Base-by-base conservation (phyloP, 2,329 filamentous ascomycete genomes). In the Colletotrichum sp. region DNA sequence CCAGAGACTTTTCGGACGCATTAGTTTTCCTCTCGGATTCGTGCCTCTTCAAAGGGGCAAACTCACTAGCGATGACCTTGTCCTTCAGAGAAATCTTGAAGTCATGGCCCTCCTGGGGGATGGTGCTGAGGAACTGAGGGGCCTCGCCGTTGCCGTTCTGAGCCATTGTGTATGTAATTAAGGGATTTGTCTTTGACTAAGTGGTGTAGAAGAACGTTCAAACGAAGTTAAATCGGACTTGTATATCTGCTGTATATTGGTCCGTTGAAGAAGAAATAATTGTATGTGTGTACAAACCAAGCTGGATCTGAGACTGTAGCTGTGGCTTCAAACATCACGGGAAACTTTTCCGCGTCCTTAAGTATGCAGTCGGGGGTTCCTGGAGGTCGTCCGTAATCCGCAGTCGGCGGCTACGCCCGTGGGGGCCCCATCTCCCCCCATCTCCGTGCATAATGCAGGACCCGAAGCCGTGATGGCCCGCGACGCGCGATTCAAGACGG, bases 11-110 rank as follows among this genome's bases (percentile, higher is more conserved):
- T n/a, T 18, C 12, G 9, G 13, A n/a, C 13, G 2, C 36, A 63
- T 77, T 34, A 78, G 69, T 12, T 24, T 26, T 26, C 26, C 26
- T 26, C 26, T 26, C 26, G 26, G 2, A 26, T 26, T 26, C 26
- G 26, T 26, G 26, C 26, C 26, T 26, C 26, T 26, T 2, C 26
- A 26, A 26, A 26, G 2, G 26, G n/a, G 15, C 1, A 34, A n/a
- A 81, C 83, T 76, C 78, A 85, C 84, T 85, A 21, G 84, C 81
- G 70, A 86, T 85, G 77, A 86, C 83, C 75, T 86, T 86, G 79
- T 81, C 80, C 63, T 82, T 81, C 28, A 85, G 78, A 10, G 81
- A 80, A 57, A 86, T 80, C 72, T 80, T 80, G 80, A 80, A 85
- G 81, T 85, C 81, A 73, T 85, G 83, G 68, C 78, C 78, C 21